These are phyloP conservation scores for Apiotrichum montevideense DNA, from an alignment of 1,284 basidiomycete species.

Conservation along the genomic window DNA sequence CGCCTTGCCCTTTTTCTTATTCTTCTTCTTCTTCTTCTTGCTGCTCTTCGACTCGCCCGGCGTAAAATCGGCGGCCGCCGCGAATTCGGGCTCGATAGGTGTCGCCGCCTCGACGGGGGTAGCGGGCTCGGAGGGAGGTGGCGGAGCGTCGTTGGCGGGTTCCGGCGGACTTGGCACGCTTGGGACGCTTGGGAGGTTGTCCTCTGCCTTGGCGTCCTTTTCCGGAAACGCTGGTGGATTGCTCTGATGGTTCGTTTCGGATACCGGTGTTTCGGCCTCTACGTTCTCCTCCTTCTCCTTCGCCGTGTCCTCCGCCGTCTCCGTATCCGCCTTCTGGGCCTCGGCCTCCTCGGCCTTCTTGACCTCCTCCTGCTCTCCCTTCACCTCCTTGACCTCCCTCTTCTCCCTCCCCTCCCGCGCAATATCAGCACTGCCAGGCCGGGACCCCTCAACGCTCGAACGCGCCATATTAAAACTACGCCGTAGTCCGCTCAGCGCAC, in stretches of 20 bases:
- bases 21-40: constrained; percentile 8
- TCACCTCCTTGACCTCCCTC: background rate
- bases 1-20: constrained; percentile 8
- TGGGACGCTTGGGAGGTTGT: background rate
- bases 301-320: background rate
- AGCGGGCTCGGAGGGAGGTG: background rate
- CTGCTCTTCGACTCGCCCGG: background rate
- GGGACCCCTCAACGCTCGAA: constrained; percentile 3
- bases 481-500: constrained; percentile 32
- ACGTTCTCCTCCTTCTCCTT: too few relatives aligned
- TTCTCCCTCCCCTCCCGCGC: background rate
- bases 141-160: background rate
- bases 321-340: background rate
- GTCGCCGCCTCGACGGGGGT: background rate
- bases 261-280: too few relatives aligned
- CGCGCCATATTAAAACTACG: constrained; percentile 26
- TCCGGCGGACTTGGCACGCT: background rate
- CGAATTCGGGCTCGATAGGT: background rate
- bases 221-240: too few relatives aligned
- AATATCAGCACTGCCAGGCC: background rate
- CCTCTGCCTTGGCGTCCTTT: too few relatives aligned
- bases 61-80: too few relatives aligned
- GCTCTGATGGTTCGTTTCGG: too few relatives aligned
- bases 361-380: background rate
- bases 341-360: background rate